Conservation (phyloP, 202 grass and related monocot genomes). For the Miscanthus sacchariflorus region DNA sequence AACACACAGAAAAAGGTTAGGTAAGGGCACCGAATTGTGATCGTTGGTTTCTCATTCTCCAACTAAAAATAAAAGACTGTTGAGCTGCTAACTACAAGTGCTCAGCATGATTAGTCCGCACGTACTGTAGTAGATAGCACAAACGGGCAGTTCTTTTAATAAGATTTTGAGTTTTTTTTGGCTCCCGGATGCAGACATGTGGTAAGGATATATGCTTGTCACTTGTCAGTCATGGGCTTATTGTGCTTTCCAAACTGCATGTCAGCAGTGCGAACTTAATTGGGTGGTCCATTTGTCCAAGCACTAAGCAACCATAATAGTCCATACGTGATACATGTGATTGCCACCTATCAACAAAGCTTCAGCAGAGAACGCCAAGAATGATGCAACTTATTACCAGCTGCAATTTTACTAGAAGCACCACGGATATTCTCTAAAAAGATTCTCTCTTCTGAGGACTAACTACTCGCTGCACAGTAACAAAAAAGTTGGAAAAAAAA, state of each 20-base stretch:
- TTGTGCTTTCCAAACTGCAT: slow-evolving; percentile 24
- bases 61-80: neutral
- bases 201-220: neutral
- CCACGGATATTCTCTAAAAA: neutral
- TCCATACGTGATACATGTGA: slow-evolving; percentile 41
- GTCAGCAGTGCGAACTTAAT: slow-evolving; percentile 7
- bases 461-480: neutral
- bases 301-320: slow-evolving; percentile 19
- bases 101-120: slow-evolving; percentile 41
- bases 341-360: slow-evolving; percentile 28
- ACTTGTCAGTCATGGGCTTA: slow-evolving; percentile 24
- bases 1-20: neutral
- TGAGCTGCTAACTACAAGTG: slow-evolving; percentile 24
- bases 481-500: neutral
- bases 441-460: neutral
- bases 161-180: neutral
- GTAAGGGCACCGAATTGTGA: slow-evolving; percentile 10
- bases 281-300: slow-evolving; percentile 28
- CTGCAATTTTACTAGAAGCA: neutral
- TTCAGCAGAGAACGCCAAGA: neutral
- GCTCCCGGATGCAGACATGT: neutral
- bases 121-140: neutral
- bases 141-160: neutral
- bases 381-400: neutral
- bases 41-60: neutral